A percentile compares a stretch with the other conserved stretches of the same genome.
These are phyloP conservation scores for Canavalia gladiata DNA, from an alignment of 306 rosid species.

Conservation along the genomic window DNA sequence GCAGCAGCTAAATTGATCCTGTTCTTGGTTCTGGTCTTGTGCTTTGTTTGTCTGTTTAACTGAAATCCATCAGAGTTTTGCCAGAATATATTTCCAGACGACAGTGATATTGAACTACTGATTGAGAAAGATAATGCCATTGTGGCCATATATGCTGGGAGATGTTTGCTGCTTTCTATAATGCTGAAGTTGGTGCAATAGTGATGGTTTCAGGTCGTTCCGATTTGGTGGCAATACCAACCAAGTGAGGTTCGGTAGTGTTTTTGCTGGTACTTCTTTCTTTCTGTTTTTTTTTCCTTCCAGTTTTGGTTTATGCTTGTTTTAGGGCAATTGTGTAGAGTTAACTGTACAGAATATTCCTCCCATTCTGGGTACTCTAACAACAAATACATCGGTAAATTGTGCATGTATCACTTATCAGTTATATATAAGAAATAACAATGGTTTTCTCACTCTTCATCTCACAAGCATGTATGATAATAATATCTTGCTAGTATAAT, in stretches of 20 bases:
- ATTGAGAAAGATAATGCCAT: conserved; percentile 37
- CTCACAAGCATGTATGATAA: conserved; percentile 9
- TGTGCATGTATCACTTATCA: conserved; percentile 53
- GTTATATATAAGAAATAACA: conserved; percentile 46
- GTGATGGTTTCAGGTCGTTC: conserved; percentile 34
- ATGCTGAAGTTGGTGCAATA: conserved; percentile 43
- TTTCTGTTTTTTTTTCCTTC: conserved; percentile 18
- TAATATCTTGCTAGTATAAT: conserved; percentile 18
- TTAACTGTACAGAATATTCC: conserved; percentile 63
- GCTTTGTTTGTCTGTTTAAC: conserved; percentile 25
- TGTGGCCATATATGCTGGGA: conserved; percentile 5
- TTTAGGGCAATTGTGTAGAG: conserved; percentile 49
- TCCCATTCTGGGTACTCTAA: conserved; percentile 50
- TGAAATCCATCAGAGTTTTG: conserved; percentile 32
- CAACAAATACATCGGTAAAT: conserved; percentile 57
- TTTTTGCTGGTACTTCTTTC: conserved; percentile 51
- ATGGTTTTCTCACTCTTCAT: conserved; percentile 37
- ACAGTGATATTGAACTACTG: not conserved
- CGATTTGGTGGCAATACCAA: conserved; percentile 14
- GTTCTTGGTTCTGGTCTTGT: conserved; percentile 33
- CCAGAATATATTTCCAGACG: conserved; percentile 23
- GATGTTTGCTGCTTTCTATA: conserved; percentile 43
- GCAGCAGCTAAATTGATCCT: conserved; percentile 21
- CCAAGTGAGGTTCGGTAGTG: conserved; percentile 46
- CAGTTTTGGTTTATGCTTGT: conserved; percentile 55